Evolutionary conservation across 345 rosid genomes (phyloP).

Genomic region (Brassica cretica): DNA sequence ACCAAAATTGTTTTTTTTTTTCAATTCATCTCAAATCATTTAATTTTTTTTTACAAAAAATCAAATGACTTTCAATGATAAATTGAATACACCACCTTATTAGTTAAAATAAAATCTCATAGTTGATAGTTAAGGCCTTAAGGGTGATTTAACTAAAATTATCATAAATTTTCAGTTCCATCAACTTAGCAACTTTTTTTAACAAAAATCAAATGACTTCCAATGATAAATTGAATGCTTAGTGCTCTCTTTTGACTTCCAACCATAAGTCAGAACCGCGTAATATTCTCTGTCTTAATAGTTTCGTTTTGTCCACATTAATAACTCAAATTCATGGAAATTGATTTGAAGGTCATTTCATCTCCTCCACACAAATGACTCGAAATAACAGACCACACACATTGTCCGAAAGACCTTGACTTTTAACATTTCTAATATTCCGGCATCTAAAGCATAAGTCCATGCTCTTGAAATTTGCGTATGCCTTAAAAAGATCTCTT

Average conservation of each 20-base stretch:
- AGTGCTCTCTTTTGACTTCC: neutral
- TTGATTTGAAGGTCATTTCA: neutral
- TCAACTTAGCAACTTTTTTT: no score
- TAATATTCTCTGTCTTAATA: neutral
- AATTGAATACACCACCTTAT: neutral
- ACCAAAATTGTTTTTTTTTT: neutral
- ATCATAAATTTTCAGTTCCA: no score
- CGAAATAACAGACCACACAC: neutral
- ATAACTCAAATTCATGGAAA: neutral
- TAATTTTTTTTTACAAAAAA: no score
- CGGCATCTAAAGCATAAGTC: constrained; percentile 16
- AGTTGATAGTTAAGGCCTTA: neutral
- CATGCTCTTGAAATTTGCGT: neutral
- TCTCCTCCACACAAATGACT: constrained; percentile 33
- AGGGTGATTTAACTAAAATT: neutral
- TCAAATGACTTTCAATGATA: neutral
- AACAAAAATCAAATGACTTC: no score
- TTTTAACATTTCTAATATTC: constrained; percentile 19
- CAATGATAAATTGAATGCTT: no score
- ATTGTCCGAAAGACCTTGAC: constrained; percentile 31
- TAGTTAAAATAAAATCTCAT: neutral
- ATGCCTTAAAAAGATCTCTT: constrained; percentile 3
- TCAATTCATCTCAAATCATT: neutral
- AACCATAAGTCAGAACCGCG: constrained; percentile 5
- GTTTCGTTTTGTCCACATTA: neutral